These are phyloP conservation scores for Diaporthe sp. DNA, from an alignment of 2,329 filamentous ascomycete species.

Conservation along the genomic window DNA sequence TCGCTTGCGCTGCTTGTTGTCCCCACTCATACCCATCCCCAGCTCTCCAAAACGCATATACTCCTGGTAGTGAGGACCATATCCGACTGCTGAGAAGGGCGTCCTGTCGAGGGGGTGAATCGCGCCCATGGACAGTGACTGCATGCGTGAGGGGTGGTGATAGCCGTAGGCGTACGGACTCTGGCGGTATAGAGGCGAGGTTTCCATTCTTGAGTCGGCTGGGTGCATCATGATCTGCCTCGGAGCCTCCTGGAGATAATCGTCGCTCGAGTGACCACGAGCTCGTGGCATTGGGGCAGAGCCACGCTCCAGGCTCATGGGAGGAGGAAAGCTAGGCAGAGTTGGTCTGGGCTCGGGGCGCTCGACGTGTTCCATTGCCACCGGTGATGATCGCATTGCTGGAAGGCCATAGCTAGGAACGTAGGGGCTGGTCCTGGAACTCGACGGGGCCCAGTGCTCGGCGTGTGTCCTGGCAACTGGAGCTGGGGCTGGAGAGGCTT, in stretches of 20 bases:
- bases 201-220: conserved; percentile 50
- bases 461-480: conserved; percentile 45
- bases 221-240: conserved; percentile 48
- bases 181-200: conserved; percentile 50
- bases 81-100: conserved; percentile 58
- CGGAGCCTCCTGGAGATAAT: conserved; percentile 49
- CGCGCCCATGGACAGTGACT: conserved; percentile 62
- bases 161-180: conserved; percentile 55
- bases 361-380: conserved; percentile 51
- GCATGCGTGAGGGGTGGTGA: conserved; percentile 59
- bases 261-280: conserved; percentile 53
- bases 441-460: conserved; percentile 53
- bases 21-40: conserved; percentile 53
- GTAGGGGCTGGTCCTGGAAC: conserved; percentile 53
- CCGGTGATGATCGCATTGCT: conserved; percentile 48
- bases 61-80: conserved; percentile 58
- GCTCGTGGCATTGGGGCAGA: conserved; percentile 47
- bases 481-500: conserved; percentile 55
- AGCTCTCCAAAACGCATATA: conserved; percentile 58
- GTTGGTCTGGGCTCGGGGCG: conserved; percentile 53
- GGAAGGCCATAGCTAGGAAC: conserved; percentile 49
- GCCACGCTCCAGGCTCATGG: conserved; percentile 55
- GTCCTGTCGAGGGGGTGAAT: conserved; percentile 58
- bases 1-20: conserved; percentile 71
- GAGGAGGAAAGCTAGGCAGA: conserved; percentile 57